Evolutionary conservation across 2,329 filamentous ascomycete genomes (phyloP), one percentile per base, ranked within the genome.

Genomic region (Lojkania enalia): DNA sequence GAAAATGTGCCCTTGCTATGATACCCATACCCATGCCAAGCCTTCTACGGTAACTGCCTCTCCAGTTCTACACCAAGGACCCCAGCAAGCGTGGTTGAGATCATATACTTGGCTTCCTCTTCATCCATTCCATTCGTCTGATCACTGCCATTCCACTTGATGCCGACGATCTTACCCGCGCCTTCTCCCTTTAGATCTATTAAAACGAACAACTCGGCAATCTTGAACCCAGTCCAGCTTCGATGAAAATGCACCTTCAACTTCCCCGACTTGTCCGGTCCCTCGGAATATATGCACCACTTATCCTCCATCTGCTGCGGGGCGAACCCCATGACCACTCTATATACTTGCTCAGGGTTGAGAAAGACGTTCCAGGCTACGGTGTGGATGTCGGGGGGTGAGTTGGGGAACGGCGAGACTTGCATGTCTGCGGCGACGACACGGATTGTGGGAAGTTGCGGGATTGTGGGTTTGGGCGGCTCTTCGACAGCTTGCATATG

Each of bases 211-310:
- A 69, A 44, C 49, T 66, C 61, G 0, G 63, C 64, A 15, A 67
- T 56, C 42, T 69, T 69, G 13, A 54, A 31, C 3, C 66, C 66
- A 1, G 63, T 67, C 58, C 60, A 61, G 21, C 60, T 62, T 2
- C 58, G 48, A 39, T 64, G 59, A 44, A 69, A 68, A 47, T 69
- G 63, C 9, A 67, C 60, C 20, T 67, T 67, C 5, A 68, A 51
- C 43, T 68, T 69, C 2, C 66, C 66, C 5, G 56, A 53, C 3
- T 41, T 23, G 20, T 69, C 64, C 0, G 66, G 66, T 0, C 66
- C 66, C 23, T 69, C 60, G 15, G 59, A 60, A 49, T 65, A 66
- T 20, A 69, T 54, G 43, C 64, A 67, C 63, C 64, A 68, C 20
- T 63, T 60, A 23, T 66, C 60, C 2, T 60, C 42, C 51, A 56